Percentiles rank a stretch among this genome's conserved stretches.
These are phyloP conservation scores for Lactarius quietus DNA, from an alignment of 768 basidiomycete genomes.

Conservation along the genomic window DNA sequence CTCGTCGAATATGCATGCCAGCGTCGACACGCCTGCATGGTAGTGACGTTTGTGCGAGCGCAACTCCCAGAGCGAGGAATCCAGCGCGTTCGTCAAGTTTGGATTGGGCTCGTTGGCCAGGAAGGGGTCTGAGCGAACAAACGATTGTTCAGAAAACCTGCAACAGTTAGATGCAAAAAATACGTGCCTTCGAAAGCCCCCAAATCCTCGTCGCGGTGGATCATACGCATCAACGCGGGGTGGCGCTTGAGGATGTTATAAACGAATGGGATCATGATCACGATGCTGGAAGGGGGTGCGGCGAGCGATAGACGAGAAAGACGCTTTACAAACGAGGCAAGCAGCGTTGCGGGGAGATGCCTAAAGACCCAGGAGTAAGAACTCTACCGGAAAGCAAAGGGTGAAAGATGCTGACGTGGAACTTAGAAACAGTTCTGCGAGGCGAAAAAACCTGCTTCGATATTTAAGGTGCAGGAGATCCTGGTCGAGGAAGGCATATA, in stretches of 20 bases:
- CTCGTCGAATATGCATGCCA: conserved; percentile 82
- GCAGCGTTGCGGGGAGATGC: conserved; percentile 83
- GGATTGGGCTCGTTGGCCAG: conserved; percentile 64
- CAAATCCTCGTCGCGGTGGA: conserved; percentile 58
- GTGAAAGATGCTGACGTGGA: conserved; percentile 60
- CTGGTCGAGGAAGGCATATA: conserved; percentile 86
- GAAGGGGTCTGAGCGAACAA: conserved; percentile 58
- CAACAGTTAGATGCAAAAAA: neutral
- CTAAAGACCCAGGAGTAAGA: conserved; percentile 35
- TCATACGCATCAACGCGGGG: conserved; percentile 89
- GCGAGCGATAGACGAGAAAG: conserved; percentile 78
- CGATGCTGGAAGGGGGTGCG: conserved; percentile 86
- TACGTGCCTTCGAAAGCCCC: conserved; percentile 21
- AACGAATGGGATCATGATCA: conserved; percentile 88
- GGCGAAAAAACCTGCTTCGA: conserved; percentile 90
- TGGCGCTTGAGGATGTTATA: conserved; percentile 94
- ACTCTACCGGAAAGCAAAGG: conserved; percentile 31
- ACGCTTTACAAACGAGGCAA: conserved; percentile 94
- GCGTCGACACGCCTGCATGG: conserved; percentile 78
- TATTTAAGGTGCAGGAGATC: conserved; percentile 90
- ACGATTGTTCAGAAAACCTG: neutral
- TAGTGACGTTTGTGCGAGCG: conserved; percentile 77
- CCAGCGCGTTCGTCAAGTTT: conserved; percentile 69
- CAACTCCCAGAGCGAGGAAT: conserved; percentile 93
- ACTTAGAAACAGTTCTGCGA: conserved; percentile 85